These are phyloP conservation scores for Quillaja saponaria DNA, from an alignment of 306 rosid genomes.

Conservation along the genomic window DNA sequence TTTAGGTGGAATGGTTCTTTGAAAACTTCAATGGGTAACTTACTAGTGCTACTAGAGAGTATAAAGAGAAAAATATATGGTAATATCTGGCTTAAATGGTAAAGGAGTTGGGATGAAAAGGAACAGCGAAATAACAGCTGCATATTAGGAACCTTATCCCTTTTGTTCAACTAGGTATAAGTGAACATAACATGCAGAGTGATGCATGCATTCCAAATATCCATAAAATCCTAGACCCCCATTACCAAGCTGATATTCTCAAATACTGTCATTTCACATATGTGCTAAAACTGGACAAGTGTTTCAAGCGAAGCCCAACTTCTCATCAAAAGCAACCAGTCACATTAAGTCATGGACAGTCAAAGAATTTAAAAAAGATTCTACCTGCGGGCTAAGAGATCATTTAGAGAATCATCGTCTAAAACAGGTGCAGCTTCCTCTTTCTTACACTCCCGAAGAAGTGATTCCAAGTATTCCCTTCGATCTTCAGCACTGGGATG, in stretches of 20 bases:
- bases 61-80: constrained; percentile 12
- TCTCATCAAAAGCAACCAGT: constrained; percentile 25
- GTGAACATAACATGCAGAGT: background rate
- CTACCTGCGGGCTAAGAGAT: constrained; percentile 94
- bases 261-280: constrained; percentile 23
- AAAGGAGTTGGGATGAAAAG: background rate
- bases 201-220: constrained; percentile 18
- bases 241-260: constrained; percentile 8
- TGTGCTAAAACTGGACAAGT: constrained; percentile 23
- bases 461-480: constrained; percentile 94
- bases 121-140: constrained; percentile 23
- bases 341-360: constrained; percentile 5
- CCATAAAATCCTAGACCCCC: background rate
- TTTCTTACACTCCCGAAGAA: constrained; percentile 93
- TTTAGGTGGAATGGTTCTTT: no score
- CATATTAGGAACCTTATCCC: constrained; percentile 1
- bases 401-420: constrained; percentile 95
- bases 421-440: constrained; percentile 99
- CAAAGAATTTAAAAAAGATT: constrained; percentile 19
- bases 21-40: no score
- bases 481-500: constrained; percentile 94
- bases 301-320: background rate
- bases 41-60: background rate
- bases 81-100: constrained; percentile 19
- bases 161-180: constrained; percentile 10